Evolutionary conservation across 345 rosid species (phyloP).

Genomic region (Aurinia saxatilis): DNA sequence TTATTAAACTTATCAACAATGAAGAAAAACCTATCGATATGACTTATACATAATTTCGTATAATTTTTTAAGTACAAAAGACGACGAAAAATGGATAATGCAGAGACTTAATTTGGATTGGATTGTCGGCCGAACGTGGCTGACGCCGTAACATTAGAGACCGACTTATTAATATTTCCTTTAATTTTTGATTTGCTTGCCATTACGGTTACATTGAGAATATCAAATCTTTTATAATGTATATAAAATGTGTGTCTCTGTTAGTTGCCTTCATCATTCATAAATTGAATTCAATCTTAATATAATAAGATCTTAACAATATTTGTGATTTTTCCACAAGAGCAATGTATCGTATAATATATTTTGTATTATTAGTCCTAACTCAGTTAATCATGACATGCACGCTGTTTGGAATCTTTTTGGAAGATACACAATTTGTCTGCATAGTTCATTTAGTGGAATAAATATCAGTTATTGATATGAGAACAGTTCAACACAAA

Average conservation of each 20-base stretch:
- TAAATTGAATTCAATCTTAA: not conserved
- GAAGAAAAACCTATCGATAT: no score
- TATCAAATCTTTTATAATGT: not conserved
- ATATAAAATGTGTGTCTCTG: not conserved
- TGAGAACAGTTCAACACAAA: conserved; percentile 3
- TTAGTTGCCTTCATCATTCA: conserved; percentile 23
- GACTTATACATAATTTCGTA: no score
- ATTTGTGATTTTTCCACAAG: conserved; percentile 9
- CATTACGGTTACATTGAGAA: conserved; percentile 16
- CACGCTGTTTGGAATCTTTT: conserved; percentile 22
- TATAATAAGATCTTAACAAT: not conserved
- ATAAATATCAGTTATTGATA: conserved; percentile 14
- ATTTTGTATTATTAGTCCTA: conserved; percentile 3
- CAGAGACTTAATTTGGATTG: conserved; percentile 18
- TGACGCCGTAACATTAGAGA: conserved; percentile 25
- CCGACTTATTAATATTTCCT: conserved; percentile 21
- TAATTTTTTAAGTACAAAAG: no score
- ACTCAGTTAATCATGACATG: conserved; percentile 19
- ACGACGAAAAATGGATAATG: conserved; percentile 21
- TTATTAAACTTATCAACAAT: not conserved
- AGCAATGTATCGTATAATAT: conserved; percentile 15
- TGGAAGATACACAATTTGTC: conserved; percentile 18
- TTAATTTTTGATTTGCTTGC: conserved; percentile 27
- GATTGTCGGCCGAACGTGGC: conserved; percentile 29
- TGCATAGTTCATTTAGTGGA: no score